Evolutionary conservation across 2,329 filamentous ascomycete species (phyloP).

Genomic region (Coleophoma cylindrospora): DNA sequence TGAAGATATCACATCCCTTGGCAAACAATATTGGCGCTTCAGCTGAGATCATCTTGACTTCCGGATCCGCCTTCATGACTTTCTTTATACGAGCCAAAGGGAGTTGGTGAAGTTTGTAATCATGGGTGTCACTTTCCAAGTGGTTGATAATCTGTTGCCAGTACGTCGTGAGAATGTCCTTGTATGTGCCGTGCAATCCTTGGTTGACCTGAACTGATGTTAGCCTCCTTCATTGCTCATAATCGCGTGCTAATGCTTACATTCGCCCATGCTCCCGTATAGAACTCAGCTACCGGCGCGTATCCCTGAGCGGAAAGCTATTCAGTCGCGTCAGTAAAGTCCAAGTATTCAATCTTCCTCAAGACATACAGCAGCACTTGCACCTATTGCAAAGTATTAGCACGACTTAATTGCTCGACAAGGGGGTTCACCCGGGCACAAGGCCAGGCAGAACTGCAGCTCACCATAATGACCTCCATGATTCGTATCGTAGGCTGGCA

Average conservation of each 20-base stretch:
- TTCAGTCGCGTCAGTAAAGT: conserved; percentile 17
- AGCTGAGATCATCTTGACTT: conserved; percentile 99
- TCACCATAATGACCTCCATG: conserved; percentile 77
- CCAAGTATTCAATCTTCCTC: not conserved
- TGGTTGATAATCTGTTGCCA: conserved; percentile 99
- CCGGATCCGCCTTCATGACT: conserved; percentile 98
- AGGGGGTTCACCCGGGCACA: too few relatives aligned
- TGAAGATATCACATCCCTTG: conserved; percentile 98
- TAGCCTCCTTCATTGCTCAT: conserved; percentile 7
- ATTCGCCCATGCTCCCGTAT: conserved; percentile 93
- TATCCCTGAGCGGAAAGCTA: conserved; percentile 85
- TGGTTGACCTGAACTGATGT: conserved; percentile 71
- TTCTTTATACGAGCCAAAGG: conserved; percentile 99
- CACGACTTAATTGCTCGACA: too few relatives aligned
- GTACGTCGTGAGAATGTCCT: conserved; percentile 96
- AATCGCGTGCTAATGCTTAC: conserved; percentile 43
- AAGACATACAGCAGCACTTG: conserved; percentile 59
- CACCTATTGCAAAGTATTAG: conserved; percentile 40
- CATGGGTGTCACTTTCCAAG: conserved; percentile 89
- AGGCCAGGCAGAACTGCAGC: conserved; percentile 17
- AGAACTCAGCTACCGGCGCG: conserved; percentile 83
- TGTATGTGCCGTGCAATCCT: conserved; percentile 85
- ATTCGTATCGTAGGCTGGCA: conserved; percentile 66
- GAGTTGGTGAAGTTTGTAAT: conserved; percentile 97
- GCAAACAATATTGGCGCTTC: conserved; percentile 97